Conservation (phyloP, 306 rosid species). For the Cicer arietinum region DNA sequence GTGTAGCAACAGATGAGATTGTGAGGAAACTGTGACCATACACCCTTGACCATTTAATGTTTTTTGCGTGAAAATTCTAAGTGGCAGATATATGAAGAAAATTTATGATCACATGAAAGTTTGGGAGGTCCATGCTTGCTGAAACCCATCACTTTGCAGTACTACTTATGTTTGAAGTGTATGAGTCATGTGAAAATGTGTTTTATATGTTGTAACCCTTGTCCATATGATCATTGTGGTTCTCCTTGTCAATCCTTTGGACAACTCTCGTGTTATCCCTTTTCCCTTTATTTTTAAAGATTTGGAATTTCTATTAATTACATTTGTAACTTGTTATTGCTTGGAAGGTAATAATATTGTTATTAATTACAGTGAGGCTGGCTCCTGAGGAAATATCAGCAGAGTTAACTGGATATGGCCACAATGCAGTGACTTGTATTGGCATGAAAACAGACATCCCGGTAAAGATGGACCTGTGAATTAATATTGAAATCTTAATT, state of each 20-base stretch:
- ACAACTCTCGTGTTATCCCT: slow-evolving; percentile 4
- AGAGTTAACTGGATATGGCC: slow-evolving; percentile 81
- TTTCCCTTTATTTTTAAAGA: neutral
- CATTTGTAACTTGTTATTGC: slow-evolving; percentile 27
- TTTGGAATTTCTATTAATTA: neutral
- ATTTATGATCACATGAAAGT: neutral
- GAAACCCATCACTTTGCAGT: slow-evolving; percentile 17
- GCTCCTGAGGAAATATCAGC: slow-evolving; percentile 84
- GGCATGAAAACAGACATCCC: slow-evolving; percentile 96
- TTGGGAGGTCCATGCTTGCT: slow-evolving; percentile 19
- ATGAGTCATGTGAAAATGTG: slow-evolving; percentile 1
- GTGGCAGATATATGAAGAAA: slow-evolving; percentile 9
- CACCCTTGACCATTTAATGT: slow-evolving; percentile 14
- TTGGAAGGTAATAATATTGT: slow-evolving; percentile 41
- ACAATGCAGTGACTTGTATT: slow-evolving; percentile 86
- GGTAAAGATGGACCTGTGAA: slow-evolving; percentile 50
- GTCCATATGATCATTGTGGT: slow-evolving; percentile 26
- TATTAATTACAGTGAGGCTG: slow-evolving; percentile 78
- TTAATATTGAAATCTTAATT: slow-evolving; percentile 19
- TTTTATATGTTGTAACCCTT: slow-evolving; percentile 10
- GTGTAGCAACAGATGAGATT: slow-evolving; percentile 14
- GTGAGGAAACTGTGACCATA: slow-evolving; percentile 6
- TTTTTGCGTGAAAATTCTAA: neutral
- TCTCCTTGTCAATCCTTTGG: slow-evolving; percentile 10
- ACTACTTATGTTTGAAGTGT: slow-evolving; percentile 1